Base-by-base conservation (phyloP, 2,329 filamentous ascomycete species). In the Claviceps africana region DNA sequence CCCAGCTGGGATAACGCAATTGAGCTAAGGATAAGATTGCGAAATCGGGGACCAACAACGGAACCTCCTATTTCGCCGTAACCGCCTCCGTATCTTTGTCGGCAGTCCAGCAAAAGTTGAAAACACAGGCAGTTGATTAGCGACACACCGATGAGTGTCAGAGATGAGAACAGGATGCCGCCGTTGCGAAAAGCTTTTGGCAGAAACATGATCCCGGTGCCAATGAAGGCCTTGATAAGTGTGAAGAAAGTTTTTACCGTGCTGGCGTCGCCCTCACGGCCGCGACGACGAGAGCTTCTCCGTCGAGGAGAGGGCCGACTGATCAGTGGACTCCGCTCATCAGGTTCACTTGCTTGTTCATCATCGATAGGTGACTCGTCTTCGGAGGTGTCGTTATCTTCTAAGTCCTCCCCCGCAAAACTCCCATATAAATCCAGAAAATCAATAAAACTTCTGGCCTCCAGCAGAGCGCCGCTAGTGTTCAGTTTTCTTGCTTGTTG, bases 171-270 rank as follows among this genome's bases (percentile, higher is more conserved):
- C 11, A 88, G 70, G 50, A 89, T 82, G 25, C 85, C 85, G 37
- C 85, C 85, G 57, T 89, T 89, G 61, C 80, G 79, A 67, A 88
- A 89, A 0, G 85, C 85, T 62, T 87, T 88, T 47, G 85, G 85
- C 45, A 89, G 65, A 61, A 89, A 89, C 81, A 89, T 87, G 64
- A 89, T 88, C 55, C 85, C 85, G 0, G 85, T 89, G 47, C 85
- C 85, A 51, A 89, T 78, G 60, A 89, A 89, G 1, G 85, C 85
- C 65, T 89, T 89, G 50, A 89, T 70, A 10, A 88, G 71, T 0
- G 85, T 89, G 64, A 88, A 88, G 67, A 89, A 89, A 0, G 85
- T 83, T 68, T 86, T 85, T 40, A 76, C 68, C n/a, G 78, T 83
- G 50, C 77, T 76, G 2, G 85, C 83, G 59, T 85, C 81, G 21